Evolutionary conservation across 192 early-diverging fungal species (phyloP), one percentile per base, ranked within the genome.

Genomic region (Coemansia sp.): DNA sequence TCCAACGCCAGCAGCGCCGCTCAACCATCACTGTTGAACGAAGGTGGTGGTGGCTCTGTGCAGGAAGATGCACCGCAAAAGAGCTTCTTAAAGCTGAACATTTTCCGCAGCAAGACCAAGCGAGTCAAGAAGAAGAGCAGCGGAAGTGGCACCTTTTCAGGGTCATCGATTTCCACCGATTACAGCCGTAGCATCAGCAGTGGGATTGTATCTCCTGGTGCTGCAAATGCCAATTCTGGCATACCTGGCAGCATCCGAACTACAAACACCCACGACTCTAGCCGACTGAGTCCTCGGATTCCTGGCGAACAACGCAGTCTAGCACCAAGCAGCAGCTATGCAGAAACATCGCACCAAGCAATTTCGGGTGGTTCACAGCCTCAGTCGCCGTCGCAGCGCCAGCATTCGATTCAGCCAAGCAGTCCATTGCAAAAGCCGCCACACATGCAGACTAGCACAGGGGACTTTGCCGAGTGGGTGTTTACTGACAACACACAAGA

Each of bases 401-500:
- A 39, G n/a, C 21, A 38, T 11, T 5, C 10, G 11, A n/a, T 38
- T n/a, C 32, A 41, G 13, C 13, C 12, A 13, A 18, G 37, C 37
- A 59, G 39, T 8, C 57, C 39, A 19, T 16, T 16, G n/a, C 11
- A 59, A 41, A 41, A 18, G 57, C 9, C 57, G 32, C 57, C 57
- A 3, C 19, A 10, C 26, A 9, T 41, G 39, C 68, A 74, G 32
- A 39, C 44, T 9, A 68, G 66, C 60, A 3, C 57, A 3, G 70
- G 56, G 15, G 79, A 82, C 40, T 62, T 71, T 57, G 74, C 71
- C 47, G 79, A 82, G 26, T 82, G 79, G 79, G 74, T 82, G 45
- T 70, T 82, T 63, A 61, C 74, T 16, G 73, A 72, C 18, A 63
- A 66, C 6, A 63, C 67, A 19, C 78, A 81, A 61, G 67, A 45